Evolutionary conservation across 2,329 filamentous ascomycete species (phyloP).

Genomic region (Pestalotiopsis sp.): DNA sequence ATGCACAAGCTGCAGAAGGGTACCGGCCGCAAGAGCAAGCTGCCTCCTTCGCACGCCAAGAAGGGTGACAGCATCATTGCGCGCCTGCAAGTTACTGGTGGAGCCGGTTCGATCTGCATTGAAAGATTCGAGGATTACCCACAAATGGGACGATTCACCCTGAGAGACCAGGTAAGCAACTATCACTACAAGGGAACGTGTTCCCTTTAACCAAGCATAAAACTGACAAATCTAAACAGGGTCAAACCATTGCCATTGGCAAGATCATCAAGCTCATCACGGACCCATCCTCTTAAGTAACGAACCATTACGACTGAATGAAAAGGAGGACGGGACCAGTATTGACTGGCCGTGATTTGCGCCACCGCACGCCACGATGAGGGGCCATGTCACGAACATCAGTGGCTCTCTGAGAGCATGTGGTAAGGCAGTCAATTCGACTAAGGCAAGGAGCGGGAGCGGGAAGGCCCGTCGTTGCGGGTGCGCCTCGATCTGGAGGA

Average conservation of each 20-base stretch:
- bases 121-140: constrained; percentile 96
- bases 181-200: constrained; percentile 12
- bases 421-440: neutral
- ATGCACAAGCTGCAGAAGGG: constrained; percentile 96
- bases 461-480: neutral
- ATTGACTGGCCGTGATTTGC: neutral
- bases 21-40: constrained; percentile 90
- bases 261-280: constrained; percentile 90
- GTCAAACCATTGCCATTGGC: constrained; percentile 98
- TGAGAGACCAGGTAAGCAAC: constrained; percentile 75
- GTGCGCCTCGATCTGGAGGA: neutral
- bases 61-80: constrained; percentile 84
- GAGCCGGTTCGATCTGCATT: constrained; percentile 84
- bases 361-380: neutral
- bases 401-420: neutral
- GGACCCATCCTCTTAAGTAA: constrained; percentile 30
- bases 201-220: constrained; percentile 20
- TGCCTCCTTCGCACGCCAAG: constrained; percentile 87
- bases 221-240: constrained; percentile 51
- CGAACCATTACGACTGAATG: constrained; percentile 10
- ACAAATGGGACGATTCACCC: constrained; percentile 87
- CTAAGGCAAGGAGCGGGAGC: neutral
- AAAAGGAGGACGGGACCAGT: neutral
- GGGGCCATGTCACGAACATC: neutral
- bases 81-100: constrained; percentile 81